Evolutionary conservation across 1,284 basidiomycete genomes (phyloP), one percentile per base, ranked within the genome.

Genomic region (Farysia itapuensis): DNA sequence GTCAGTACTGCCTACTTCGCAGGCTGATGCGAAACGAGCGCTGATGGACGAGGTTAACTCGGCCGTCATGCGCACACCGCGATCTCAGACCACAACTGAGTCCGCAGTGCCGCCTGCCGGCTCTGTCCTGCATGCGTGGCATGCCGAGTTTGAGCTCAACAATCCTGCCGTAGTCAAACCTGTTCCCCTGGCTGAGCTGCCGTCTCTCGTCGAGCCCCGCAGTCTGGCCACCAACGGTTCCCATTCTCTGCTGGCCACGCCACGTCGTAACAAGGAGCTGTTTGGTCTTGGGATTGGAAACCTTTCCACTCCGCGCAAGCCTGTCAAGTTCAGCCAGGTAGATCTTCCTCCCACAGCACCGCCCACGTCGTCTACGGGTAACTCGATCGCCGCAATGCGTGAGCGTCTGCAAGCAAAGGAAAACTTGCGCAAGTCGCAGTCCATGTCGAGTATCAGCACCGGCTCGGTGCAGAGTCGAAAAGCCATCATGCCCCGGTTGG

Each of bases 401-500:
- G 64, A 70, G 24, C 56, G 64, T 15, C 67, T 70, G 32, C 38
- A 44, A 25, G 64, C 60, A 9, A 70, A 70, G 31, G 66, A 67
- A 40, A 41, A 48, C 7, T 39, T 63, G 1, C 61, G 61, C 15
- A 50, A 59, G 14, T 41, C 48, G 8, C 19, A 43, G 8, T 53
- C 57, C 14, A 42, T 54, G 3, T 43, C 52, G 14, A 39, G 47
- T 0, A 35, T 43, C 15, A 22, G 43, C 6, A 29, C 41, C 5
- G 12, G 31, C 4, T 40, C 47, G 16, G 7, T 43, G 3, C 34
- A 28, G 46, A 51, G 50, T 12, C 54, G 63, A 21, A 56, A 58
- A 12, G 38, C 60, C 0, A 42, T 61, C 15, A 43, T 71, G 24
- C 58, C 54, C 2, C 46, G 68, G 1, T 34, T 71, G 0, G 51